A percentile compares a stretch with the other conserved stretches of the same genome.
phyloP scores from a whole-genome alignment of 148 eudicot species.

The Chenopodium formosanum region DNA sequence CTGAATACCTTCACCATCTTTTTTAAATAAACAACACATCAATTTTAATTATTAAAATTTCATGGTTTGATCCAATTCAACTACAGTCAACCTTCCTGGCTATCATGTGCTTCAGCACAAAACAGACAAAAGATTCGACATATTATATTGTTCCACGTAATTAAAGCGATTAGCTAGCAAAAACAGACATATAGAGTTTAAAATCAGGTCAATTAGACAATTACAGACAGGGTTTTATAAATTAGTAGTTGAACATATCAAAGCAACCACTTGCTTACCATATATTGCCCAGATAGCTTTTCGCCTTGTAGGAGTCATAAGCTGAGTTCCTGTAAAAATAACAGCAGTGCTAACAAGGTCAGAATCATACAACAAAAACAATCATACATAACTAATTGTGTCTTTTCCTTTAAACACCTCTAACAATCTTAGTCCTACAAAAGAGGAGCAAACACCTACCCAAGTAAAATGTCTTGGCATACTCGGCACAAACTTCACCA shows the following conservation, averaged over 20 bases:
- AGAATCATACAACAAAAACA: slow-evolving; percentile 15
- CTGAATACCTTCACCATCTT: background rate
- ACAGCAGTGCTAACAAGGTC: slow-evolving; percentile 13
- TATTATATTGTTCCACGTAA: background rate
- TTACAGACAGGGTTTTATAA: background rate
- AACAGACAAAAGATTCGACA: background rate
- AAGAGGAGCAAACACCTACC: slow-evolving; percentile 38
- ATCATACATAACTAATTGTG: background rate
- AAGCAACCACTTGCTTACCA: slow-evolving; percentile 41
- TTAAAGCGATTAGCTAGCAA: background rate
- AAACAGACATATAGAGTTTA: background rate
- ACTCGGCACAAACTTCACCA: slow-evolving; percentile 81
- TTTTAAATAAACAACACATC: background rate
- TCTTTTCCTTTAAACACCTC: background rate
- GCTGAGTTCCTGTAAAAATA: slow-evolving; percentile 63
- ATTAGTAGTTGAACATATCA: background rate
- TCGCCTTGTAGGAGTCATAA: slow-evolving; percentile 92
- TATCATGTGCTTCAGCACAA: background rate
- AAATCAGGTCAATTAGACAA: slow-evolving; percentile 3
- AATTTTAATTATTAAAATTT: background rate
- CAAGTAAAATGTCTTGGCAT: slow-evolving; percentile 84
- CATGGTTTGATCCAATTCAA: slow-evolving; percentile 5
- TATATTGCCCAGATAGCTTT: slow-evolving; percentile 98
- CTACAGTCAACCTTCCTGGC: background rate
- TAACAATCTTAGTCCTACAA: background rate